Base-by-base conservation (phyloP, 257 asterid genomes). In the Solanum virginianum region DNA sequence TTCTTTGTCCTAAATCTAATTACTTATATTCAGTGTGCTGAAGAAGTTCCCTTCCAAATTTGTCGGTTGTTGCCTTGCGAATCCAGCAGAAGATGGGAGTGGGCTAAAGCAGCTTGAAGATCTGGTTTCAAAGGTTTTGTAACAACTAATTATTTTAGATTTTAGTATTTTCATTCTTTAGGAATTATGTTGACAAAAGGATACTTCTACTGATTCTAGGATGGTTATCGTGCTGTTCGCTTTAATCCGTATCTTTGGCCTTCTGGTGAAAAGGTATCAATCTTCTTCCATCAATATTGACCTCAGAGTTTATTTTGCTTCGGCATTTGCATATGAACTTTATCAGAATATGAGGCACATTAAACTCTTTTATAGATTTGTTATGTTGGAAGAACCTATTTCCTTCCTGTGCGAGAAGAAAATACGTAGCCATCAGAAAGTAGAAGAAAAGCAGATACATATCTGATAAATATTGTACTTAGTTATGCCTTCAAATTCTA, bases 181-280 rank as follows among this genome's bases (percentile, higher is more conserved):
- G 53, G 22, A 22, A 69, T 75, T 24, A 22, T 70, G 84, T 81
- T 89, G 84, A 83, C 63, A 55, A 17, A 17, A 12, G 86, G 65
- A 83, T 72, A 26, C 6, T 15, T 66, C 13, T 83, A 55, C 74
- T 85, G 8, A 39, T 87, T 85, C 45, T 89, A 94, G 99, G 98
- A 93, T 88, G 98, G 97, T 51, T 95, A 94, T 84, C 90, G 95
- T 82, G 97, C 97, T 66, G 97, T 95, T 85, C 99, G 99, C 79
- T 95, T 95, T 88, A 95, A 95, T 86, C 99, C 99, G 9, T 93
- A 92, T 91, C 88, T 95, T 89, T 95, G 99, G 99, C 97, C 98
- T 80, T 86, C 97, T 83, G 97, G 94, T 88, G 93, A 95, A 86
- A 65, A 83, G 94, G 99, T 95, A 91, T n/a, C 12, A 9, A 24